These are phyloP conservation scores for Tieghemostelium lacteum DNA, from an alignment of 78 protist species.

Conservation along the genomic window DNA sequence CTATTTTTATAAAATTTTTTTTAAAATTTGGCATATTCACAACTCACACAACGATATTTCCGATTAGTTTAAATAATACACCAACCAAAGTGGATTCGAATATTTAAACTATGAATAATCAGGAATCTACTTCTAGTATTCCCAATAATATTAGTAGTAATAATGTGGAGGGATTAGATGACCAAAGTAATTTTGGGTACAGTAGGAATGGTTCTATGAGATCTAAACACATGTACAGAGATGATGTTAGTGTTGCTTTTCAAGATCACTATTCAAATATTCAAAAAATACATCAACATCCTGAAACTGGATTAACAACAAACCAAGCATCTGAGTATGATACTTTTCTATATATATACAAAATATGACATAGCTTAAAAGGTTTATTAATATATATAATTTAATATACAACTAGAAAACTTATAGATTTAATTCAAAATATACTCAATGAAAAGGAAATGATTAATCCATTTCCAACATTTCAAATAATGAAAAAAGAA, in stretches of 20 bases:
- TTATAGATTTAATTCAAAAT: slow-evolving; percentile 26
- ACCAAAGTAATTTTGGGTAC: too few relatives aligned
- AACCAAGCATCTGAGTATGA: slow-evolving; percentile 56
- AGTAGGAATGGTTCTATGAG: too few relatives aligned
- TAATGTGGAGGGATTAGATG: too few relatives aligned
- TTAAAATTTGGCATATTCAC: too few relatives aligned
- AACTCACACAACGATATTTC: too few relatives aligned
- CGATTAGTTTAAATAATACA: too few relatives aligned
- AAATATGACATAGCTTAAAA: background rate
- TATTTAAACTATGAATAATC: too few relatives aligned
- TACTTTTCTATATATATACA: background rate
- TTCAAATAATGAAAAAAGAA: slow-evolving; percentile 7
- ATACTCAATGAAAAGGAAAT: slow-evolving; percentile 54
- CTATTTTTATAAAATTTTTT: too few relatives aligned
- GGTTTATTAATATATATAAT: background rate
- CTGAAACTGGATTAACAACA: slow-evolving; percentile 57
- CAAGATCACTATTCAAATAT: slow-evolving; percentile 38
- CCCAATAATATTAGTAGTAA: too few relatives aligned
- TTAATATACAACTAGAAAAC: background rate
- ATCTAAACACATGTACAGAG: too few relatives aligned
- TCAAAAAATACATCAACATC: slow-evolving; percentile 72
- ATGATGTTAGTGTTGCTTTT: slow-evolving; percentile 62
- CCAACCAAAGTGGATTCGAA: too few relatives aligned
- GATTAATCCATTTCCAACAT: slow-evolving; percentile 13
- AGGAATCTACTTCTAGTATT: too few relatives aligned